A percentile compares a stretch with the other conserved stretches of the same genome.
Conservation (phyloP, 768 basidiomycete species). For the Rickenella mellea region DNA sequence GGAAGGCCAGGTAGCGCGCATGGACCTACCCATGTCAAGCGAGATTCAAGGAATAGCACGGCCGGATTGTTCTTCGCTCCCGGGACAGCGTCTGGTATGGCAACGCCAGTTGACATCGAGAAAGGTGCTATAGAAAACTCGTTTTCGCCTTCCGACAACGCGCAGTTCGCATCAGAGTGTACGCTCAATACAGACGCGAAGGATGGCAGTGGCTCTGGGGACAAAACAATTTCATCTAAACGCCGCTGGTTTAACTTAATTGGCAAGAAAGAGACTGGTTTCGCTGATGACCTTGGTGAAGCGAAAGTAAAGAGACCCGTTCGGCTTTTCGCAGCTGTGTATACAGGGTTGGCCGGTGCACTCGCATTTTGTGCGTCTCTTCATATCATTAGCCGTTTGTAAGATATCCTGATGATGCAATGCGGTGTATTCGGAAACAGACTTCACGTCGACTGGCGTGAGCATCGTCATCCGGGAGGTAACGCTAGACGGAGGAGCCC, state of each 20-base stretch:
- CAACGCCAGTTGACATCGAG: no score
- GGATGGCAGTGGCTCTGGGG: no score
- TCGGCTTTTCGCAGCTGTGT: slow-evolving; percentile 26
- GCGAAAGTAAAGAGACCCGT: slow-evolving; percentile 36
- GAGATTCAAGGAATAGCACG: no score
- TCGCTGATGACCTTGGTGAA: slow-evolving; percentile 23
- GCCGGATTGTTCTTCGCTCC: no score
- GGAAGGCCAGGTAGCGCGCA: no score
- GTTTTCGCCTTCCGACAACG: no score
- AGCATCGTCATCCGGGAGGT: slow-evolving; percentile 50
- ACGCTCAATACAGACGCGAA: no score
- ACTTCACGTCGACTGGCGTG: slow-evolving; percentile 58
- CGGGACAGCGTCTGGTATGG: no score
- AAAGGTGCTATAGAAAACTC: no score
- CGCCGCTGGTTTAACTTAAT: not conserved
- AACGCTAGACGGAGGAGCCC: slow-evolving; percentile 34
- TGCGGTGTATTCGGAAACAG: slow-evolving; percentile 20
- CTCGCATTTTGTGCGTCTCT: slow-evolving; percentile 21
- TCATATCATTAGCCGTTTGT: not conserved
- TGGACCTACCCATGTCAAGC: no score
- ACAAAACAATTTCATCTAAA: no score
- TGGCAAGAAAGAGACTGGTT: slow-evolving; percentile 7
- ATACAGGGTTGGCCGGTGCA: slow-evolving; percentile 25
- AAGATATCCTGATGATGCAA: not conserved
- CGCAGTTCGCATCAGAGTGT: no score